Evolutionary conservation across 345 rosid genomes (phyloP).

Genomic region (Excoecaria cochinchinensis): DNA sequence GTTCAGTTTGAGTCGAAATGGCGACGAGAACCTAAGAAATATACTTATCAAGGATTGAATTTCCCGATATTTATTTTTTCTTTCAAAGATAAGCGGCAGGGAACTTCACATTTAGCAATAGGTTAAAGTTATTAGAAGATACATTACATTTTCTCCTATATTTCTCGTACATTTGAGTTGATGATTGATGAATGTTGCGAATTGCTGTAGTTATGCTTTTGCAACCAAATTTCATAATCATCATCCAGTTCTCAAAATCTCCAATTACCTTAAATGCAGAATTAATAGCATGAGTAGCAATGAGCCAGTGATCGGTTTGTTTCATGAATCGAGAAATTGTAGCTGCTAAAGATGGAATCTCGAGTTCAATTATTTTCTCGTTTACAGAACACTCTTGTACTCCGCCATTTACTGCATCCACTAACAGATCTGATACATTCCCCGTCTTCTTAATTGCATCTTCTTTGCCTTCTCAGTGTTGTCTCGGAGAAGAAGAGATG

Average conservation of each 20-base stretch:
- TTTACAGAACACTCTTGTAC: constrained; percentile 65
- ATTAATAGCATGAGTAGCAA: constrained; percentile 68
- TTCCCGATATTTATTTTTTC: no score
- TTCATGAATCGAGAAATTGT: constrained; percentile 60
- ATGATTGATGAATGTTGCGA: constrained; percentile 53
- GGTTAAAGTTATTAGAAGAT: background rate
- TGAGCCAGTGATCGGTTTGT: constrained; percentile 85
- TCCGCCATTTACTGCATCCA: constrained; percentile 78
- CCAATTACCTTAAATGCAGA: constrained; percentile 62
- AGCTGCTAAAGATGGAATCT: constrained; percentile 61
- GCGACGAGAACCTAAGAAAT: no score
- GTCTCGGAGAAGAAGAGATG: constrained; percentile 61
- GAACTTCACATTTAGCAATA: background rate
- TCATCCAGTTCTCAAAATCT: constrained; percentile 97
- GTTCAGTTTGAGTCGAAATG: no score
- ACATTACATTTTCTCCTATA: background rate
- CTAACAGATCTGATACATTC: constrained; percentile 67
- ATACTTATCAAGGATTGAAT: no score
- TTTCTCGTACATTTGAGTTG: background rate
- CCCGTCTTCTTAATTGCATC: constrained; percentile 63
- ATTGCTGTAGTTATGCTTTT: constrained; percentile 77
- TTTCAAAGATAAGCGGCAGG: background rate
- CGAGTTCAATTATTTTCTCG: constrained; percentile 80
- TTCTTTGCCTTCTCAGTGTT: constrained; percentile 69
- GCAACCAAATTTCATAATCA: constrained; percentile 87